These are phyloP conservation scores for Neonectria hederae DNA, from an alignment of 2,329 filamentous ascomycete genomes.

Conservation along the genomic window DNA sequence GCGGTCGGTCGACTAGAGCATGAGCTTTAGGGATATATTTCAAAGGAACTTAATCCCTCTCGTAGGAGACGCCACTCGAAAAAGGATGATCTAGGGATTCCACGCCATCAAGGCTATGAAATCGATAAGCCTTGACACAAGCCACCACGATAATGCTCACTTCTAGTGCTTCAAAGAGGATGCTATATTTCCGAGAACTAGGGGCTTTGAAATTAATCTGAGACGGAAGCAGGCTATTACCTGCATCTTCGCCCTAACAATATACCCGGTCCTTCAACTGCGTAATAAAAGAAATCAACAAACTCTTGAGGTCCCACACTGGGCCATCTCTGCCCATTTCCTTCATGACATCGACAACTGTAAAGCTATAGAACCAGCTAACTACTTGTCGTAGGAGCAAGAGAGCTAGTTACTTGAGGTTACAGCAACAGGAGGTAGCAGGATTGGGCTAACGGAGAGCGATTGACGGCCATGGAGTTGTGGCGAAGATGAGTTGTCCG, in stretches of 20 bases:
- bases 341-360: slow-evolving; percentile 1
- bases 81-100: neutral
- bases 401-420: neutral
- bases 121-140: neutral
- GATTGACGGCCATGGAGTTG: neutral
- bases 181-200: neutral
- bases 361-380: slow-evolving; percentile 1
- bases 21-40: neutral
- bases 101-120: neutral
- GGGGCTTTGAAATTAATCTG: neutral
- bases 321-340: neutral
- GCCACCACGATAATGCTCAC: neutral
- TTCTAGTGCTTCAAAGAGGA: neutral
- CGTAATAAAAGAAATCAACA: neutral
- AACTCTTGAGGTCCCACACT: neutral
- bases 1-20: neutral
- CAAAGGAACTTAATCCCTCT: neutral
- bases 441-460: neutral
- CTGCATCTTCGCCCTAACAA: neutral
- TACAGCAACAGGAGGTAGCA: neutral
- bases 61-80: neutral
- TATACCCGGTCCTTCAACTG: neutral
- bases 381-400: neutral
- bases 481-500: slow-evolving; percentile 3
- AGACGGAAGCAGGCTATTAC: neutral